Evolutionary conservation across 768 basidiomycete genomes (phyloP), one percentile per base, ranked within the genome.

Genomic region (Hypholoma sublateritium): DNA sequence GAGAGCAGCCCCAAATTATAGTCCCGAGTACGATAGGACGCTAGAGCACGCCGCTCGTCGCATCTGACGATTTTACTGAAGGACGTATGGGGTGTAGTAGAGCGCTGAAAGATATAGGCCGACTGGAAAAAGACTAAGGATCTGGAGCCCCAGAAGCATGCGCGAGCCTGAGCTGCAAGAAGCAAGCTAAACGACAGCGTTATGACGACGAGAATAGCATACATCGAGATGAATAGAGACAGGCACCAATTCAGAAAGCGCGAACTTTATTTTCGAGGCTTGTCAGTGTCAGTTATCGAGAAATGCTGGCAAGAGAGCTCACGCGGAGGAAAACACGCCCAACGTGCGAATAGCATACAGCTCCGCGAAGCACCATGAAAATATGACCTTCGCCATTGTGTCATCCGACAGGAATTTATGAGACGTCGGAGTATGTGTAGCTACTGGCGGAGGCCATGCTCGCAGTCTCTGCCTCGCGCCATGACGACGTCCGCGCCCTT

Each of bases 401-500:
- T 68, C 65, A 6, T 57, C 56, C 11, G 59, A 21, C 14, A 58
- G 46, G 25, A 61, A 61, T 55, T 61, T 52, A 22, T 53, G 42
- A 28, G 64, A 62, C 59, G 61, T 62, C 44, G 65, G 65, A 50
- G 69, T 57, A 55, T 72, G 68, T 19, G 65, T 72, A 3, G 68
- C 59, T 5, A 81, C 77, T n/a, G 66, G 54, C 7, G 80, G 80
- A 1, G 81, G 96, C 96, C 96, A 99, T 98, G 68, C 98, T 98
- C 9, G 88, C 95, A 8, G 91, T 94, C 73, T 99, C 97, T 69
- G 98, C 97, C 65, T 99, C 97, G 84, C 21, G 88, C 80, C 97
- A 99, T 98, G 37, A 98, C 92, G n/a, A 95, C 94, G 67, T 99
- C 97, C 0, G 96, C 97, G 21, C 97, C 97, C 69, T 98, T 99